Evolutionary conservation across 2,329 filamentous ascomycete genomes (phyloP).

Genomic region (Dothideomycetes sp.): DNA sequence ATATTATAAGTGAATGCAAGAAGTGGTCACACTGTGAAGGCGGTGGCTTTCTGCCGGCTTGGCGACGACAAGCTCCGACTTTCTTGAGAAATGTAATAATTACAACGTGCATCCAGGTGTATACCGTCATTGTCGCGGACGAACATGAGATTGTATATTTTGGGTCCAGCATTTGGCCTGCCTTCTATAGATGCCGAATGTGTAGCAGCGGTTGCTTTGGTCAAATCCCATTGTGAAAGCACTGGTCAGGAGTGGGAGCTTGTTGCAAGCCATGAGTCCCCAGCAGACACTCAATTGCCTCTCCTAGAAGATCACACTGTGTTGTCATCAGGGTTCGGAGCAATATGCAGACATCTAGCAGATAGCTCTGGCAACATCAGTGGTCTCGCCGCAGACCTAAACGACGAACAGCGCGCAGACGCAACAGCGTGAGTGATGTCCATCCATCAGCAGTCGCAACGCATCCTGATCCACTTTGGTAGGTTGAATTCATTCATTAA

Average conservation of each 20-base stretch:
- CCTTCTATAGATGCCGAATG: conserved; percentile 89
- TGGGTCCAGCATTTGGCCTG: conserved; percentile 79
- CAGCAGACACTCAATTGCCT: conserved; percentile 14
- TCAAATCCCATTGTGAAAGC: conserved; percentile 33
- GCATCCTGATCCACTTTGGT: not conserved
- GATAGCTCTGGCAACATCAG: conserved; percentile 21
- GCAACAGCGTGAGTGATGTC: conserved; percentile 7
- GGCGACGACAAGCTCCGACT: not conserved
- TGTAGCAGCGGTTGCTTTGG: conserved; percentile 69
- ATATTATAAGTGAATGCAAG: too few relatives aligned
- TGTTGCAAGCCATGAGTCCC: conserved; percentile 43
- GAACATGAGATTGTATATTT: conserved; percentile 58
- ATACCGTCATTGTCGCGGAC: not conserved
- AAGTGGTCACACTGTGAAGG: too few relatives aligned
- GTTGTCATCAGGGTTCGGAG: conserved; percentile 50
- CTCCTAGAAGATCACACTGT: conserved; percentile 40
- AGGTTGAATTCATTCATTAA: conserved; percentile 47
- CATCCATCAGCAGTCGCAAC: not conserved
- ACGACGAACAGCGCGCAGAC: conserved; percentile 8
- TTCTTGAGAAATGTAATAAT: too few relatives aligned
- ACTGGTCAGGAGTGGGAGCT: conserved; percentile 47
- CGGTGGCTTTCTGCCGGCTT: not conserved
- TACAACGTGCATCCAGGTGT: not conserved
- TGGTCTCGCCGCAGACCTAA: conserved; percentile 16
- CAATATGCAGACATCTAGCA: conserved; percentile 49